Evolutionary conservation across 129 eudicot species (phyloP).

Genomic region (Pseudognaphalium luteoalbum): DNA sequence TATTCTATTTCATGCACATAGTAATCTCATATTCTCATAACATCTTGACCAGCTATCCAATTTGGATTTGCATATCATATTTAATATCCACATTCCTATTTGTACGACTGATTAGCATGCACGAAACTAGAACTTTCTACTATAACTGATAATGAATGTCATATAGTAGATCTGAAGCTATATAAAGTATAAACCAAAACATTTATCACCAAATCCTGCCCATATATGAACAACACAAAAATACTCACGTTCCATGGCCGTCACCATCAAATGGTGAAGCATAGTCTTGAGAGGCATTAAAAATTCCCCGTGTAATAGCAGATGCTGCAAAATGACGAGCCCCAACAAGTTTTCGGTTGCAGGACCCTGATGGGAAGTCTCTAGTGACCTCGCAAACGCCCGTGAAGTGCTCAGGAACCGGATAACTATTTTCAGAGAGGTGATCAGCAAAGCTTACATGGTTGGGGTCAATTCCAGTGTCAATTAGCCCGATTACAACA

Average conservation of each 20-base stretch:
- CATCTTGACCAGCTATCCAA: background rate
- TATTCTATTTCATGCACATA: background rate
- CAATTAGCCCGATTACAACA: conserved; percentile 88
- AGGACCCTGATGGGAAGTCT: conserved; percentile 96
- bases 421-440: conserved; percentile 53
- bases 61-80: background rate
- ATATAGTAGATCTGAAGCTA: background rate
- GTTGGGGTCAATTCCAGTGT: conserved; percentile 94
- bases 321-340: conserved; percentile 99
- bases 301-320: conserved; percentile 93
- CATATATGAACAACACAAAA: background rate
- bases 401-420: conserved; percentile 74
- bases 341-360: conserved; percentile 94
- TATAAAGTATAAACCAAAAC: background rate
- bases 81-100: background rate
- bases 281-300: conserved; percentile 88
- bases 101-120: background rate
- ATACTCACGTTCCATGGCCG: conserved; percentile 97
- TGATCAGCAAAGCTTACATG: conserved; percentile 85
- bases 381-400: conserved; percentile 94
- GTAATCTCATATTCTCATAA: conserved; percentile 1
- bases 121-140: background rate
- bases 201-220: background rate
- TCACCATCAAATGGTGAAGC: conserved; percentile 97
- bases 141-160: background rate